Evolutionary conservation across 345 rosid genomes (phyloP).

Genomic region (Eucalyptus melliodora): DNA sequence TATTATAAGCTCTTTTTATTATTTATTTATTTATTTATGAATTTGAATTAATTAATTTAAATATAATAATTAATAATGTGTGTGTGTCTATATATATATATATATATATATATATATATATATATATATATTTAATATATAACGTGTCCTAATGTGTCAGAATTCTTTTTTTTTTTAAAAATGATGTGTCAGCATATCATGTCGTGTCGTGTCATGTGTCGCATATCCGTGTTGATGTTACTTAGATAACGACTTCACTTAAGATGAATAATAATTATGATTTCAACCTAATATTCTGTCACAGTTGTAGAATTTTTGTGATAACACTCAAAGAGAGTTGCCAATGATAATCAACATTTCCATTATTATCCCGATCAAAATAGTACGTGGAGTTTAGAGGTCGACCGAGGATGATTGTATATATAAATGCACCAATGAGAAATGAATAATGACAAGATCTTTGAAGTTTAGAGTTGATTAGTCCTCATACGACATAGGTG

Average conservation of each 20-base stretch:
- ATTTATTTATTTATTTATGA: too few relatives aligned
- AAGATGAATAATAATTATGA: too few relatives aligned
- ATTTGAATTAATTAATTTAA: too few relatives aligned
- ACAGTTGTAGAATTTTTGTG: neutral
- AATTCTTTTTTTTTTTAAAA: too few relatives aligned
- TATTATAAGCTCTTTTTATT: too few relatives aligned
- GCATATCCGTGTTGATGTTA: rapidly evolving
- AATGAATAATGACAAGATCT: neutral
- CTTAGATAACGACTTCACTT: neutral
- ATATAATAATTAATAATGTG: too few relatives aligned
- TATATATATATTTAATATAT: too few relatives aligned
- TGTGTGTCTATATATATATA: rapidly evolving
- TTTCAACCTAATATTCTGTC: rapidly evolving
- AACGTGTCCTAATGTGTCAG: rapidly evolving
- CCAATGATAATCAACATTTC: neutral
- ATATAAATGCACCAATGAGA: too few relatives aligned
- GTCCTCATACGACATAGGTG: neutral
- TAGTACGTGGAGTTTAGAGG: neutral
- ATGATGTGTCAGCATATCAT: rapidly evolving
- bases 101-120: rapidly evolving
- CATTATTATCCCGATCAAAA: too few relatives aligned
- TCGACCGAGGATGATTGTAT: neutral
- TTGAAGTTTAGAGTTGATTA: neutral
- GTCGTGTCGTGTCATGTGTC: rapidly evolving
- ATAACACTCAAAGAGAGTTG: neutral